Conservation (phyloP, 257 asterid genomes). For the Fraxinus cuspidata region DNA sequence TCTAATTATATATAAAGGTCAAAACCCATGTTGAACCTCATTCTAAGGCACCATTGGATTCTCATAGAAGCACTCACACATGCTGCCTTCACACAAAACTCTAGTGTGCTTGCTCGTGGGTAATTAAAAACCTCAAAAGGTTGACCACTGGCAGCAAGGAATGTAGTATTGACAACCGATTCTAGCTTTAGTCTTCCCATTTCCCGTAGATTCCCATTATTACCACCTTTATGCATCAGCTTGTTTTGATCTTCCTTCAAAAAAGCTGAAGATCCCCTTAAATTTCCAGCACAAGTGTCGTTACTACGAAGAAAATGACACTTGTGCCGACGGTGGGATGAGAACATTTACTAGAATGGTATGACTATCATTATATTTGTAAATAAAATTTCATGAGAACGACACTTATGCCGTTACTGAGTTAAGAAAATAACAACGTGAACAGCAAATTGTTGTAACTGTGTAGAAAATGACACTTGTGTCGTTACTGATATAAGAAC, state of each 20-base stretch:
- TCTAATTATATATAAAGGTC: no score
- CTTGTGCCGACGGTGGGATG: no score
- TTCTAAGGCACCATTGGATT: constrained; percentile 59
- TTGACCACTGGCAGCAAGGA: constrained; percentile 52
- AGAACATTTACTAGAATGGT: no score
- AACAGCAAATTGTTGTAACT: no score
- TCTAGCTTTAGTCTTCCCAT: constrained; percentile 49
- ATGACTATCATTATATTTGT: no score
- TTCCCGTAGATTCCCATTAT: constrained; percentile 34
- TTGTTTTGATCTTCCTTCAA: constrained; percentile 48
- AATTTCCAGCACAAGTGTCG: constrained; percentile 40
- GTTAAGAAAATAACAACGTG: no score
- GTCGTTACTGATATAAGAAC: no score
- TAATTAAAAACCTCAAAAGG: constrained; percentile 58
- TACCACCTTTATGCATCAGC: constrained; percentile 32
- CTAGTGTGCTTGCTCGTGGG: constrained; percentile 69
- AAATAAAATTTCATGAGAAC: no score
- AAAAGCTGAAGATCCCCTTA: constrained; percentile 40
- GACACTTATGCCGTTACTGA: no score
- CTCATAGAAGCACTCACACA: constrained; percentile 54
- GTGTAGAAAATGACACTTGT: no score
- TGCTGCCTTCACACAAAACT: constrained; percentile 61
- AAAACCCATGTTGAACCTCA: constrained; percentile 76
- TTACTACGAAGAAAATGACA: no score
- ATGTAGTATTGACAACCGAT: constrained; percentile 54